phyloP scores from a whole-genome alignment of 495 filamentous ascomycete genomes.

The Achaetomiella virescens region DNA sequence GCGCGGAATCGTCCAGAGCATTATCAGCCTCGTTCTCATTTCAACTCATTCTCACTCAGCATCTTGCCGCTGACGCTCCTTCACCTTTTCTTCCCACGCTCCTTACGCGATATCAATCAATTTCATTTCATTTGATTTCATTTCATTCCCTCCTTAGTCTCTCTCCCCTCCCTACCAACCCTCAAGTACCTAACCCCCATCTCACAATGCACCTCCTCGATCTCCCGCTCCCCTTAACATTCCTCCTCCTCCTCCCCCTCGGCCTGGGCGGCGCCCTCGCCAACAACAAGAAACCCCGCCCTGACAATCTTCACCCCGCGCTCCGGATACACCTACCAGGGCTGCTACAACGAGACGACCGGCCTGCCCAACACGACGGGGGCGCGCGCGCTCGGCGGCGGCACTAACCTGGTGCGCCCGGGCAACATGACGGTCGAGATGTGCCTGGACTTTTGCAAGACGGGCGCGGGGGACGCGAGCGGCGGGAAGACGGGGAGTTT shows the following conservation, averaged over 20 bases:
- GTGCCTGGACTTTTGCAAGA: slow-evolving; percentile 39
- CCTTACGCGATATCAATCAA: not conserved
- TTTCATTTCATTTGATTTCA: not conserved
- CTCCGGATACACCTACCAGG: slow-evolving; percentile 33
- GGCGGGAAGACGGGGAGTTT: slow-evolving; percentile 14
- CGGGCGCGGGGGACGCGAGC: not conserved
- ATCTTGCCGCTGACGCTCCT: not conserved
- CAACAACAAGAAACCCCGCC: not conserved
- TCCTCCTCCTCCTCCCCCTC: not conserved
- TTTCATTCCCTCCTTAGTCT: not conserved
- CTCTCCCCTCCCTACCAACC: not conserved
- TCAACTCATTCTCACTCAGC: not conserved
- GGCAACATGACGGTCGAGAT: slow-evolving; percentile 37
- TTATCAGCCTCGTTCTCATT: not conserved
- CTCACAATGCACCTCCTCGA: not conserved
- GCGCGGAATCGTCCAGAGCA: no score
- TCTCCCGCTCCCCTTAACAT: not conserved
- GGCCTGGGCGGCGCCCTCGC: not conserved
- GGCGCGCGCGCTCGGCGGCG: slow-evolving; percentile 30
- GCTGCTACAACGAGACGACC: slow-evolving; percentile 48
- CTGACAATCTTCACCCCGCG: slow-evolving; percentile 1
- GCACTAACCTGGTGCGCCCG: slow-evolving; percentile 22
- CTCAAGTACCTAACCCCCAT: not conserved
- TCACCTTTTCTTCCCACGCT: not conserved
- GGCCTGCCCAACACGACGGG: slow-evolving; percentile 25